Base-by-base conservation (phyloP, 2,329 filamentous ascomycete species). In the Epichloe glyceriae region DNA sequence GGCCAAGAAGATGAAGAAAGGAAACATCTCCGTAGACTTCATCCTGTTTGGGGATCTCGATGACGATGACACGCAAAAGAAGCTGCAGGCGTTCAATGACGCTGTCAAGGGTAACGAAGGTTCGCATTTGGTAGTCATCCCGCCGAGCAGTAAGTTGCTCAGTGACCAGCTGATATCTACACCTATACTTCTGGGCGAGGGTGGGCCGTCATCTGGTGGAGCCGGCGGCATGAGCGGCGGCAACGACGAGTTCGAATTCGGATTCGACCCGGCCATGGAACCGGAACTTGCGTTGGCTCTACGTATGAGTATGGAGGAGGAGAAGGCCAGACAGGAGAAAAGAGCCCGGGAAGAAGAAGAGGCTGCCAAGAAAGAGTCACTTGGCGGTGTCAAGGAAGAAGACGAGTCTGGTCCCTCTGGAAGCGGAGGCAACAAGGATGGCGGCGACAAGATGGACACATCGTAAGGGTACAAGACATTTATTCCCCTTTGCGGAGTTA, bases 1-100 rank as follows among this genome's bases (percentile, higher is more conserved):
- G 33, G 90, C 93, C 43, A 95, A 93, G 75, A 94, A 93, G 73
- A 94, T 97, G 89, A 97, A 97, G 82, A 98, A 98, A 79, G 86
- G 85, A 69, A 91, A 87, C 63, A 87, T 95, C 54, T 87, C 84
- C 54, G 87, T 98, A 64, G 93, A 98, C 68, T 91, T 98, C 63
- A 80, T 98, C 54, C 82, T 91, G 45, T 98, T 98, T 62, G 93
- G 93, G 58, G 91, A 98, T 61, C 78, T 95, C 49, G 88, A 93
- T 58, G 87, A 90, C 60, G 88, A 95, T 58, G 88, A 85, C 55
- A 86, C 86, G 50, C 81, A 86, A 66, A 91, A 93, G 71, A 97
- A 97, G 73, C 81, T 98, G 50, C 83, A 88, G 63, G 85, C 87
- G 30, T 98, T 98, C 75, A 89, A 95, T 69, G 86, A 95, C 55